Base-by-base conservation (phyloP, 1,284 basidiomycete genomes). In the Sanghuangporus weigelae region DNA sequence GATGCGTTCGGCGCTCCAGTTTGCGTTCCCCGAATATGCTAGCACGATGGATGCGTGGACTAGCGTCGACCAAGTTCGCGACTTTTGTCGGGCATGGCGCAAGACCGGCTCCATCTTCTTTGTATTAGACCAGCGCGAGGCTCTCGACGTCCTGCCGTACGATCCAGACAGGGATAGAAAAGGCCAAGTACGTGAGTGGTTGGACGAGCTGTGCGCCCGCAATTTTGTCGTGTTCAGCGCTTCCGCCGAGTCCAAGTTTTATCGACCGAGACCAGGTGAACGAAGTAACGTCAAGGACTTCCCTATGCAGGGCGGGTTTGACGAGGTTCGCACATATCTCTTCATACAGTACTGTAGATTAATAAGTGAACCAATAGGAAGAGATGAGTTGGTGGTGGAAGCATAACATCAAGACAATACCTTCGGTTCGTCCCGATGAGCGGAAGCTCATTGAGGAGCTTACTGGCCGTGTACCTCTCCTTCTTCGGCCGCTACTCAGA, bases 351-450 rank as follows among this genome's bases (percentile, higher is more conserved):
- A n/a, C 7, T 21, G 21, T 19, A 35, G 11, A n/a, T 19, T 21
- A 12, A 50, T 21, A 54, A 38, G 10, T 40, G 19, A 12, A 46
- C n/a, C 16, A 46, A 14, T 39, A 64, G 63, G 53, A 60, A 8
- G 63, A 64, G 26, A 64, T 61, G 63, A 56, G 53, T 21, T 64
- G 48, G 59, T 64, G 63, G 63, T 64, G 63, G 63, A 57, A 61
- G 26, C 63, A 64, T 42, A 61, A 61, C 23, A 46, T 38, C 14
- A 58, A 64, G 23, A 19, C 23, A 10, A 42, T 64, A 16, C 63
- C 63, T 16, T 57, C 63, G 8, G 44, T 64, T 12, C 40, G 46
- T 19, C 55, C 63, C 11, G 63, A 64, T 23, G 63, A 64, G 38
- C 53, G 59, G 23, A 61, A 57, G 53, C 57, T 57, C 36, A 44